Evolutionary conservation across 257 asterid species (phyloP).

Genomic region (Penstemon newberryi): DNA sequence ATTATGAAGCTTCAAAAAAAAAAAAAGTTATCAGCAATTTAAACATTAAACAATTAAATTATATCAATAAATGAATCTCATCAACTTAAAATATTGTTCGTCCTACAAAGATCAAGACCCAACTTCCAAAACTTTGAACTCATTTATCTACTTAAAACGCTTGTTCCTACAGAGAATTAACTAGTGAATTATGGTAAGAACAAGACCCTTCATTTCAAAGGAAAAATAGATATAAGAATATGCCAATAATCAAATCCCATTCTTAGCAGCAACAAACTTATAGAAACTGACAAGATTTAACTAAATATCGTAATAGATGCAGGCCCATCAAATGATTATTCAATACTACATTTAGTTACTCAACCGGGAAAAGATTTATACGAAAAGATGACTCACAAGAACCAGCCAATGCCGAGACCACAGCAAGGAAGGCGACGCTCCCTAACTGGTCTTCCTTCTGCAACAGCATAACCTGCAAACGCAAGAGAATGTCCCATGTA

Average conservation of each 20-base stretch:
- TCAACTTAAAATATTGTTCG: not conserved
- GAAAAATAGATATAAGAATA: not conserved
- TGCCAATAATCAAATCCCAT: not conserved
- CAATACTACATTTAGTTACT: not conserved
- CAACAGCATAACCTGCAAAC: conserved; percentile 62
- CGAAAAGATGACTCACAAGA: conserved; percentile 50
- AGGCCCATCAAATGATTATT: not conserved
- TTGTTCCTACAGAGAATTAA: not conserved
- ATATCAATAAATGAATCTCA: too few relatives aligned
- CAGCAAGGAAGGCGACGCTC: conserved; percentile 78
- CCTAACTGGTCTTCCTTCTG: conserved; percentile 67
- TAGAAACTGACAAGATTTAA: too few relatives aligned
- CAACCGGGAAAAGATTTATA: conserved; percentile 6
- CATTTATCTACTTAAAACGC: not conserved
- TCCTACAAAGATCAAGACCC: not conserved
- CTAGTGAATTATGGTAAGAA: not conserved
- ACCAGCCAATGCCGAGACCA: conserved; percentile 85
- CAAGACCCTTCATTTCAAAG: not conserved
- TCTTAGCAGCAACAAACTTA: conserved; percentile 15
- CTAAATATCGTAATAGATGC: not conserved
- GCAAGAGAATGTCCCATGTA: not conserved
- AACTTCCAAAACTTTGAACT: not conserved
- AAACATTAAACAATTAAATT: not conserved
- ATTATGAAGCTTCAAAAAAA: conserved; percentile 63
- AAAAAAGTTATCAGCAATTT: not conserved